Base-by-base conservation (phyloP, 176 grass and related monocot genomes). In the Ensete ventricosum region DNA sequence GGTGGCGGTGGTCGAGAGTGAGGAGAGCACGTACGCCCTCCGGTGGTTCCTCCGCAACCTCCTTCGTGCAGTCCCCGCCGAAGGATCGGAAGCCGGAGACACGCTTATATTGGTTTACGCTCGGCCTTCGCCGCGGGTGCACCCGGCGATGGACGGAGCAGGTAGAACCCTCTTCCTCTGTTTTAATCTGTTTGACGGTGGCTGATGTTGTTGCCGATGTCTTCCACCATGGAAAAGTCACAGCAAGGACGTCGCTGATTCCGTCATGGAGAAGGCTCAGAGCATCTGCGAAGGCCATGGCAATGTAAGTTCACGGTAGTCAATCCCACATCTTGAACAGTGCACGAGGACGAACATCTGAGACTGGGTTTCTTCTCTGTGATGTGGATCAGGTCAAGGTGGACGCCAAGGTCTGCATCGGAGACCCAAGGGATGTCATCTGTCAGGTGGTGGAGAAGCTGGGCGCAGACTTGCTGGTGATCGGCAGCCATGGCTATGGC, bases 1-100 rank as follows among this genome's bases (percentile, higher is more conserved):
- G 81, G 89, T 92, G 84, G 87, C 89, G 20, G 84, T 96, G 87
- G 92, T 92, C 77, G 89, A 89, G 79, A 77, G 92, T 67, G 84
- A 89, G 80, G 89, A 96, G 84, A 92, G 92, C 92, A 68, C 54
- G 71, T 68, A 63, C 52, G 89, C 89, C 14, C 84, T 96, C 54
- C 82, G 64, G 67, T 96, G 92, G 92, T 89, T 86, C 72, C 89
- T 96, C 26, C 8, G 69, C 64, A 88, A 78, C 83, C 76, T 96
- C 52, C 52, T 67, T 10, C 86, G 25, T 14, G 54, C 52, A 16
- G 29, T 12, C 53, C 63, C 76, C 11, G 68, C 22, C 34, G 69
- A 51, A 19, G 51, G 16, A 21, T 9, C 19, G 6, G 11, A 14
- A 14, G 25, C 67, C 63, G 71, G 78, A 50, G 76, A 94, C 83